Base-by-base conservation (phyloP, 225 moss, liverwort and hornwort genomes). In the Pseudoscleropodium purum region DNA sequence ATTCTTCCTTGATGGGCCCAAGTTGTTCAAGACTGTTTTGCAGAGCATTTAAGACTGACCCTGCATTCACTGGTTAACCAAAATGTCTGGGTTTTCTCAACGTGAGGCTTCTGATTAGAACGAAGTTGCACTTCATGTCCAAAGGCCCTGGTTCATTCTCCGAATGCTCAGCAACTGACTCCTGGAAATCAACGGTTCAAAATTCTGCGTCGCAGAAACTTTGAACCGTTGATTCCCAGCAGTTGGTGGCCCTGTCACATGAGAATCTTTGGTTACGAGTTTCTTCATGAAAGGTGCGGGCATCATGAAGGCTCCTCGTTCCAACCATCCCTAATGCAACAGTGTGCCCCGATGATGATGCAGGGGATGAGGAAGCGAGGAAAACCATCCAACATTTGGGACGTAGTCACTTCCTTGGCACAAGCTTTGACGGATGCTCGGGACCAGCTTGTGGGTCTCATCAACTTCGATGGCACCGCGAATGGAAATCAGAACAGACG, bases 401-500 rank as follows among this genome's bases (percentile, higher is more conserved):
- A 93, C 66, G 92, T 93, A 9, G 88, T 93, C 26, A 82, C 90
- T 19, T 89, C 93, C n/a, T 66, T 94, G 89, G 91, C 91, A 65
- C 89, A 88, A 72, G 92, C 94, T 52, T 91, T 94, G 39, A 89
- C 94, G 43, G 92, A 91, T 88, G 94, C 90, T 70, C 90, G 92
- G 56, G 93, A 94, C 76, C 93, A 93, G 72, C 93, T 93, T 66
- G 91, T 89, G 75, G 81, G 77, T n/a, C 91, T 94, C 88, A 91
- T 94, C 79, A 87, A 91, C 85, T 79, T 66, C 70, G 89, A 91
- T 34, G 60, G 59, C 24, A 87, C 51, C 49, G 33, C 65, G 39
- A 62, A 85, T 54, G 89, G 43, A 60, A 39, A 67, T 23, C 82
- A 73, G 72, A 57, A 43, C 23, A 62, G 78, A 45, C 83, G 63